These are phyloP conservation scores for Apophysomyces elegans DNA, from an alignment of 371 early-diverging fungal genomes.

Conservation along the genomic window DNA sequence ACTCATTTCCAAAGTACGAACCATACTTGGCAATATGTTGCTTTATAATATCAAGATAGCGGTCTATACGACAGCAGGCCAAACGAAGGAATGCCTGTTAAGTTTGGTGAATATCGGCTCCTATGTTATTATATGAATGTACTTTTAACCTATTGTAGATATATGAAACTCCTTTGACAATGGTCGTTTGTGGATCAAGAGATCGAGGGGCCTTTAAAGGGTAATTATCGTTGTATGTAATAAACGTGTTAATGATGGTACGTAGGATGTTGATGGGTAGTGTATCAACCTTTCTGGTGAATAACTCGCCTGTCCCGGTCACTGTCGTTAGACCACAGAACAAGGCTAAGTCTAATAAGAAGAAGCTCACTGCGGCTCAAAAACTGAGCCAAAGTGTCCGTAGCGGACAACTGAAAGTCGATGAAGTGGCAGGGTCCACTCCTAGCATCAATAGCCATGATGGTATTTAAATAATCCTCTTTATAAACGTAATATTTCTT, in stretches of 20 bases:
- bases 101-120: conserved; percentile 43
- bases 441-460: conserved; percentile 35
- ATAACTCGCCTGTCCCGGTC: conserved; percentile 64
- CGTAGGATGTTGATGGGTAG: conserved; percentile 58
- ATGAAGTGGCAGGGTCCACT: conserved; percentile 39
- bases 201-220: conserved; percentile 61
- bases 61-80: conserved; percentile 58
- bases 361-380: conserved; percentile 47
- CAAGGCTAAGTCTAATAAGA: conserved; percentile 44
- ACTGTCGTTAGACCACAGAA: conserved; percentile 63
- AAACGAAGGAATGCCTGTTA: conserved; percentile 55
- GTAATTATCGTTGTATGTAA: conserved; percentile 23
- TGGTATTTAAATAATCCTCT: conserved; percentile 20
- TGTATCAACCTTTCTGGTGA: conserved; percentile 61
- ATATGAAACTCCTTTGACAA: conserved; percentile 51
- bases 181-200: conserved; percentile 63
- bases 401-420: conserved; percentile 48
- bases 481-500: conserved; percentile 5
- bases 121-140: conserved; percentile 5
- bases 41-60: conserved; percentile 57
- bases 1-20: conserved; percentile 47
- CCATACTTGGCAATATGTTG: conserved; percentile 41
- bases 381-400: conserved; percentile 52
- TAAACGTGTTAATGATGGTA: background rate
- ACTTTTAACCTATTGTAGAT: conserved; percentile 31